A percentile compares a stretch with the other conserved stretches of the same genome.
Conservation (phyloP, 2,329 filamentous ascomycete species). For the Clathrospora elynae region DNA sequence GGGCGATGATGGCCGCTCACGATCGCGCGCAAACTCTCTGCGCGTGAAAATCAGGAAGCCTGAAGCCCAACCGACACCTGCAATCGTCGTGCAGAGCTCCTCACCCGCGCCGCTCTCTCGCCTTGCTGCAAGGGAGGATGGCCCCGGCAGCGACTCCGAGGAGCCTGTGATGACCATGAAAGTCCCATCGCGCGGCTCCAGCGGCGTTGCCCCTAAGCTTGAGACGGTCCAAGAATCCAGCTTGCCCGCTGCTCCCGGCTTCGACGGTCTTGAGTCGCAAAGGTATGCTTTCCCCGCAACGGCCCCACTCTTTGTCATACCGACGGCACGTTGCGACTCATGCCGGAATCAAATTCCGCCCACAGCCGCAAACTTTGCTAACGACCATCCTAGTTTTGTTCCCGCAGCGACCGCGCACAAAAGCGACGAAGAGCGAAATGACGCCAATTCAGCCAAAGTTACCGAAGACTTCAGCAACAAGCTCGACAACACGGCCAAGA, state of each 20-base stretch:
- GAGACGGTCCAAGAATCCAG: constrained; percentile 94
- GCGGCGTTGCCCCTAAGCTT: constrained; percentile 64
- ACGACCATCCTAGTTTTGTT: constrained; percentile 26
- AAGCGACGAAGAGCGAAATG: constrained; percentile 49
- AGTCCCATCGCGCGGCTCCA: constrained; percentile 59
- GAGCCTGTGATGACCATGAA: constrained; percentile 49
- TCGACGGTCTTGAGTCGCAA: constrained; percentile 44
- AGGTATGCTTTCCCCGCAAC: constrained; percentile 40
- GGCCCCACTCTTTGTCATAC: constrained; percentile 37
- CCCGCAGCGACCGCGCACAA: constrained; percentile 27
- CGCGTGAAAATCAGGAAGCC: constrained; percentile 43
- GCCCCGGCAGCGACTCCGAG: constrained; percentile 42
- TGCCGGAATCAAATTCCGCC: constrained; percentile 23
- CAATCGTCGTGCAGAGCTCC: constrained; percentile 54
- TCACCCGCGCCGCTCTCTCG: constrained; percentile 49
- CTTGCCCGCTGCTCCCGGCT: constrained; percentile 68
- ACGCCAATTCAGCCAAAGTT: constrained; percentile 53
- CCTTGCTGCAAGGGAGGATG: constrained; percentile 36
- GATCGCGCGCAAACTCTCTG: constrained; percentile 53
- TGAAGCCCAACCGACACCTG: constrained; percentile 45
- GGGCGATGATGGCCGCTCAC: constrained; percentile 37
- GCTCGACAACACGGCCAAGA: constrained; percentile 44
- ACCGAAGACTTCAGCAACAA: constrained; percentile 55
- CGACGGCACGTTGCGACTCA: constrained; percentile 30
- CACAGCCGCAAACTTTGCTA: constrained; percentile 27